Evolutionary conservation across 2,329 filamentous ascomycete species (phyloP).

Genomic region (Coccinonectria pachysandricola): DNA sequence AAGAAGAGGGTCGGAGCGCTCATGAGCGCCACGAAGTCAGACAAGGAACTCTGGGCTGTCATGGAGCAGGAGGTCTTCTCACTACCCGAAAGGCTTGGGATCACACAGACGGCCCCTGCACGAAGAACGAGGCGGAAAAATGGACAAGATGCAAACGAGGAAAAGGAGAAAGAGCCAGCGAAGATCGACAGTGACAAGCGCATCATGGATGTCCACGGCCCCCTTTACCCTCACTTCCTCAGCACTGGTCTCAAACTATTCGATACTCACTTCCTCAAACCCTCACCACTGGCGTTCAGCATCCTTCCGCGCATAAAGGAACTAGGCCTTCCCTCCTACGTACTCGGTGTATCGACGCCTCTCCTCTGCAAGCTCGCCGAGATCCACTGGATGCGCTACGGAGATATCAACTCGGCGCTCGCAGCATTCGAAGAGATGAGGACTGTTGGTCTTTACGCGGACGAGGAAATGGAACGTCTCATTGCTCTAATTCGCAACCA

Average conservation of each 20-base stretch:
- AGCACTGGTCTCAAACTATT: slow-evolving; percentile 46
- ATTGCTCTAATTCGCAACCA: slow-evolving; percentile 23
- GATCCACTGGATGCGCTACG: slow-evolving; percentile 50
- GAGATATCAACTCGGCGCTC: slow-evolving; percentile 45
- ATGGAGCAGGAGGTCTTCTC: slow-evolving; percentile 59
- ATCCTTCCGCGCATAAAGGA: slow-evolving; percentile 58
- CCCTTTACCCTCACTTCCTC: slow-evolving; percentile 54
- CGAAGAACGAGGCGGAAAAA: slow-evolving; percentile 5
- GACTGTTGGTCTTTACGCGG: slow-evolving; percentile 47
- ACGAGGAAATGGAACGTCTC: slow-evolving; percentile 25
- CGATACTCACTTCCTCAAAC: slow-evolving; percentile 42
- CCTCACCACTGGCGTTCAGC: slow-evolving; percentile 49
- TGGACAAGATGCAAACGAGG: too few species aligned
- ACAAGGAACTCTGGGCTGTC: slow-evolving; percentile 56
- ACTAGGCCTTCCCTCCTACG: slow-evolving; percentile 58
- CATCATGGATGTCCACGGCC: slow-evolving; percentile 48
- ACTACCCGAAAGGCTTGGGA: slow-evolving; percentile 44
- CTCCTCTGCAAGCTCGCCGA: slow-evolving; percentile 60
- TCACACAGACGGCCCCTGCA: slow-evolving; percentile 18
- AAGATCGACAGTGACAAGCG: slow-evolving; percentile 18
- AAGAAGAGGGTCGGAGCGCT: slow-evolving; percentile 40
- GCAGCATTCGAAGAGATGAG: slow-evolving; percentile 56
- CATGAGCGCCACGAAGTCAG: slow-evolving; percentile 46
- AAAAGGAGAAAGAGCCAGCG: slow-evolving; percentile 5
- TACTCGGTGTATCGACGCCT: slow-evolving; percentile 58